Evolutionary conservation across 176 grass and related monocot genomes (phyloP).

Genomic region (Typha latifolia): DNA sequence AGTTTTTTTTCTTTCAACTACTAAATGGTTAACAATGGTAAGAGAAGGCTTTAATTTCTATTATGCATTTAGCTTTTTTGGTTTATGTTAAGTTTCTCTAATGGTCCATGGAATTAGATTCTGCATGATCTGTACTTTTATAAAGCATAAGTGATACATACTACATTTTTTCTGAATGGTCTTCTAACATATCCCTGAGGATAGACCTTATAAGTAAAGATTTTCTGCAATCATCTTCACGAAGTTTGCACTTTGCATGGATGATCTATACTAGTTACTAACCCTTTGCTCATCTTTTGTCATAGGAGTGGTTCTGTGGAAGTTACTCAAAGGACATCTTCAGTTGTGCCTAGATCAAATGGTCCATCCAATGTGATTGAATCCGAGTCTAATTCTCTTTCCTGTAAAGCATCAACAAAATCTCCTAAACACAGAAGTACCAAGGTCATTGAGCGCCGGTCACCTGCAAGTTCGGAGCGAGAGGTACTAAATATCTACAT

Average conservation of each 20-base stretch:
- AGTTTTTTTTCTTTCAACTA: too few relatives aligned
- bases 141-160: too few relatives aligned
- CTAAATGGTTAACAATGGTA: too few relatives aligned
- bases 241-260: neutral
- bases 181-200: too few relatives aligned
- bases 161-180: too few relatives aligned
- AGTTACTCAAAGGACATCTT: slow-evolving; percentile 31
- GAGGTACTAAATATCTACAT: slow-evolving; percentile 30
- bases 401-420: slow-evolving; percentile 34
- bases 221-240: too few relatives aligned
- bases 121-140: too few relatives aligned
- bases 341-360: slow-evolving; percentile 32
- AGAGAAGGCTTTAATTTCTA: too few relatives aligned
- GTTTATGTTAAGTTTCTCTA: too few relatives aligned
- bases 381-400: slow-evolving; percentile 29
- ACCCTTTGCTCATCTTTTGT: slow-evolving; percentile 1
- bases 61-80: too few relatives aligned
- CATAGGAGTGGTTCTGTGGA: slow-evolving; percentile 56
- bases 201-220: too few relatives aligned
- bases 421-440: slow-evolving; percentile 38
- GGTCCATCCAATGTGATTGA: slow-evolving; percentile 31
- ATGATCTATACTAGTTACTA: neutral
- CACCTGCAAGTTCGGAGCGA: slow-evolving; percentile 33
- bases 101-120: too few relatives aligned
- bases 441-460: slow-evolving; percentile 48